Evolutionary conservation across 2,329 filamentous ascomycete genomes (phyloP), one percentile per base, ranked within the genome.

Genomic region (Elsinoe perseae): DNA sequence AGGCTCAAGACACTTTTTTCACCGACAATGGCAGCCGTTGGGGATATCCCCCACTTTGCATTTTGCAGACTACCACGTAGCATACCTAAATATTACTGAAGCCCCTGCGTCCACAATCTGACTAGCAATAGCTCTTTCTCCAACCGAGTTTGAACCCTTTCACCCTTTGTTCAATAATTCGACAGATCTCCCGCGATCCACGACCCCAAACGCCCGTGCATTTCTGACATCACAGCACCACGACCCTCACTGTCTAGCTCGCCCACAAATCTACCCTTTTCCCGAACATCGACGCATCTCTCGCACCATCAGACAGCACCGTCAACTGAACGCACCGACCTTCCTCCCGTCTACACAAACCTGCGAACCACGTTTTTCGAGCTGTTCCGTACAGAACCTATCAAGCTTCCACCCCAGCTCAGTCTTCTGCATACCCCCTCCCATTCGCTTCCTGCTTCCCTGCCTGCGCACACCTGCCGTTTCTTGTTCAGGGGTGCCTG

Each of bases 311-410:
- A 7, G 14, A 21, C 43, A n/a, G n/a, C n/a, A n/a, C 18, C 7
- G 20, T 27, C 5, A 16, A 23, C 9, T 4, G n/a, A 20, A 25
- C 43, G n/a, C 20, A 48, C 12, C 18, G 21, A n/a, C 43, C 25
- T 32, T 28, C 48, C 16, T n/a, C 21, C 43, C 18, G 28, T 8
- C 28, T 25, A 20, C 48, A 50, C 44, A 23, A 4, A 30, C 46
- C 48, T 52, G 48, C 48, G 48, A 52, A 36, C 48, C 48, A 36
- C 48, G 48, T 52, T 52, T 52, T 28, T 52, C 30, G 7, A 16
- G 23, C 48, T 23, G 10, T 30, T 18, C 21, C 44, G 28, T 14
- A 23, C 7, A 27, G n/a, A 14, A 20, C 3, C n/a, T 23, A 12
- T 50, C 44, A 30, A 50, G 44, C 44, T 32, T 43, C 23, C 32